Conservation (phyloP, 345 rosid genomes). For the Corchorus capsularis region DNA sequence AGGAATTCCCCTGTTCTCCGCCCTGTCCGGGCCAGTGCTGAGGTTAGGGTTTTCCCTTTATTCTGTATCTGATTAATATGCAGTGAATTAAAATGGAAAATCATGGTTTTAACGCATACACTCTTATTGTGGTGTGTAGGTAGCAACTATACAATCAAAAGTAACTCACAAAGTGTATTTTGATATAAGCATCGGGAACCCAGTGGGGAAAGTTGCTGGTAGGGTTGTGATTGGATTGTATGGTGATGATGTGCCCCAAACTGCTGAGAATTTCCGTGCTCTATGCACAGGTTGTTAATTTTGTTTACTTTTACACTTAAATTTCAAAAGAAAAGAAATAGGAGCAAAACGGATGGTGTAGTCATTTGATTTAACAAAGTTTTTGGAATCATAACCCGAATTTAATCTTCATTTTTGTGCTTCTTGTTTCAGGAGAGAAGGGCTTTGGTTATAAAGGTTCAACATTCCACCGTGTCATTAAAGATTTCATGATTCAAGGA, state of each 20-base stretch:
- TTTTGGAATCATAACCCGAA: not conserved
- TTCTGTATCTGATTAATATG: not conserved
- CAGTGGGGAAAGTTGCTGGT: constrained; percentile 84
- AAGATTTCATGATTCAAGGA: constrained; percentile 99
- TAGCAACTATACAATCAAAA: constrained; percentile 59
- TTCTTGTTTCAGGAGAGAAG: constrained; percentile 69
- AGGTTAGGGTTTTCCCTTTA: constrained; percentile 42
- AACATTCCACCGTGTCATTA: constrained; percentile 85
- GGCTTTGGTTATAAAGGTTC: constrained; percentile 95
- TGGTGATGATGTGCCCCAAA: constrained; percentile 96
- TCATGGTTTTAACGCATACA: not conserved
- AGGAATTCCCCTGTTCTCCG: constrained; percentile 34
- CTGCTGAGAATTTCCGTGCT: constrained; percentile 94
- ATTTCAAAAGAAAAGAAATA: not conserved
- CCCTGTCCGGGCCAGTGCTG: constrained; percentile 62
- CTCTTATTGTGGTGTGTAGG: constrained; percentile 34
- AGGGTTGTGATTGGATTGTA: constrained; percentile 89
- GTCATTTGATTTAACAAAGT: not conserved
- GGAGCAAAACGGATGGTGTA: no score
- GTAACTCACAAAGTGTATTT: constrained; percentile 89
- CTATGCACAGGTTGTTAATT: constrained; percentile 75
- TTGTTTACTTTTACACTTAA: not conserved
- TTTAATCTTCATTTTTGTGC: constrained; percentile 17
- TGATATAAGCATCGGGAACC: constrained; percentile 92
- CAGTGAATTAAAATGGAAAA: not conserved